A percentile compares a stretch with the other conserved stretches of the same genome.
These are phyloP conservation scores for Syncephalastrum contaminatum DNA, from an alignment of 371 early-diverging fungal species.

Conservation along the genomic window DNA sequence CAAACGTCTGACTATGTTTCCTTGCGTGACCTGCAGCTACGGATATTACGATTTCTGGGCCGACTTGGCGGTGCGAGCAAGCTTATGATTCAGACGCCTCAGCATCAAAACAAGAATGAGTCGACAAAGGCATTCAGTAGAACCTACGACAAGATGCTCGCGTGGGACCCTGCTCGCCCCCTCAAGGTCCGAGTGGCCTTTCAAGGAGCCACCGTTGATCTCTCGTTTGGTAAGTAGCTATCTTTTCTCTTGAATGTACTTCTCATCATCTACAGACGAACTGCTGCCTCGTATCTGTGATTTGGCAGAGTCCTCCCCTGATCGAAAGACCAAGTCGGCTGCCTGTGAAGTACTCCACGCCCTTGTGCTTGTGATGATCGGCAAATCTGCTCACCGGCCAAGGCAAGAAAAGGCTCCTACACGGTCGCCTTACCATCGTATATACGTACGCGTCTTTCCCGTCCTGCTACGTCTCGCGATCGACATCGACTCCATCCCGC, in stretches of 20 bases:
- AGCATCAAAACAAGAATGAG: slow-evolving; percentile 1
- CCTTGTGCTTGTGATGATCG: slow-evolving; percentile 69
- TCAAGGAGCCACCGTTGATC: slow-evolving; percentile 57
- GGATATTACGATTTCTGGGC: slow-evolving; percentile 67
- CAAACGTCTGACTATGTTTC: slow-evolving; percentile 3
- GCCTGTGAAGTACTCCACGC: slow-evolving; percentile 80
- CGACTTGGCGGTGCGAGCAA: slow-evolving; percentile 65
- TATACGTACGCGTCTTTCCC: slow-evolving; percentile 70
- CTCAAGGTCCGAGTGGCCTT: slow-evolving; percentile 67
- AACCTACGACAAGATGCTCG: slow-evolving; percentile 27
- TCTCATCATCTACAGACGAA: slow-evolving; percentile 50
- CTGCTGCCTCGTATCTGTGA: slow-evolving; percentile 74
- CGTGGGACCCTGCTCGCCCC: slow-evolving; percentile 59
- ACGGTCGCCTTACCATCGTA: slow-evolving; percentile 59
- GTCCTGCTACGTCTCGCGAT: slow-evolving; percentile 67
- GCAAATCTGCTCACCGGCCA: slow-evolving; percentile 55
- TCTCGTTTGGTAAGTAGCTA: slow-evolving; percentile 59
- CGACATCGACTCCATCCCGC: slow-evolving; percentile 69
- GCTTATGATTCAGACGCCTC: slow-evolving; percentile 34
- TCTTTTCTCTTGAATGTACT: neutral
- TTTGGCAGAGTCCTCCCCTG: slow-evolving; percentile 72
- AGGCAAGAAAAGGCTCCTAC: slow-evolving; percentile 35
- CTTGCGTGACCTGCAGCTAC: slow-evolving; percentile 53
- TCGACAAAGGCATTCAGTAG: slow-evolving; percentile 4
- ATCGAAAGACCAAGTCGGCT: slow-evolving; percentile 73